These are phyloP conservation scores for Volvariella volvacea DNA, from an alignment of 1,284 basidiomycete species.

Conservation along the genomic window DNA sequence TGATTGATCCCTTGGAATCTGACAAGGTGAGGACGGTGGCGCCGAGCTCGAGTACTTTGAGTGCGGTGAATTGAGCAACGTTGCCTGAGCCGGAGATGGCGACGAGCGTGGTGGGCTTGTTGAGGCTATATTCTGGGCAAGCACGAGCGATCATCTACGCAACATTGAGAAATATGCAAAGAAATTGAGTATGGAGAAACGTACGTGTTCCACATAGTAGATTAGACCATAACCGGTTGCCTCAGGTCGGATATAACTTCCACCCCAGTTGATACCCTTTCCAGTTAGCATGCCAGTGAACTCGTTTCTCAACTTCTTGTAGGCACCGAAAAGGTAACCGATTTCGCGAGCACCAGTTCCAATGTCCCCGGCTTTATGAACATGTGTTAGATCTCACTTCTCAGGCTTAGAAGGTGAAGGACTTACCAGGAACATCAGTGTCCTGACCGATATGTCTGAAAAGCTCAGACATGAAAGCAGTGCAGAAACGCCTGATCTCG, in stretches of 20 bases:
- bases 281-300: constrained; percentile 75
- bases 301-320: constrained; percentile 74
- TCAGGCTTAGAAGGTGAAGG: constrained; percentile 18
- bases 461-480: constrained; percentile 69
- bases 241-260: constrained; percentile 68
- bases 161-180: constrained; percentile 1
- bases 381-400: constrained; percentile 9
- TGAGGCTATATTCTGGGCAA: constrained; percentile 38
- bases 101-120: constrained; percentile 42
- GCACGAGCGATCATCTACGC: constrained; percentile 44
- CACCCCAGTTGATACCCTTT: constrained; percentile 72
- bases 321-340: constrained; percentile 68
- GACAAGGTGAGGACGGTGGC: constrained; percentile 72
- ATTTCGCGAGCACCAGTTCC: constrained; percentile 65
- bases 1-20: constrained; percentile 71
- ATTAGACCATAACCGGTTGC: constrained; percentile 74
- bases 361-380: constrained; percentile 67
- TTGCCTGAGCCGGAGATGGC: constrained; percentile 73
- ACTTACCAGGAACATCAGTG: constrained; percentile 62
- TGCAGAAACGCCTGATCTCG: constrained; percentile 71
- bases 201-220: constrained; percentile 71
- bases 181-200: constrained; percentile 16
- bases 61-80: constrained; percentile 73
- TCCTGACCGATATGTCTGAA: constrained; percentile 66
- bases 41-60: constrained; percentile 78